Base-by-base conservation (phyloP, 140 eudicot species). In the Erigeron philadelphicus region DNA sequence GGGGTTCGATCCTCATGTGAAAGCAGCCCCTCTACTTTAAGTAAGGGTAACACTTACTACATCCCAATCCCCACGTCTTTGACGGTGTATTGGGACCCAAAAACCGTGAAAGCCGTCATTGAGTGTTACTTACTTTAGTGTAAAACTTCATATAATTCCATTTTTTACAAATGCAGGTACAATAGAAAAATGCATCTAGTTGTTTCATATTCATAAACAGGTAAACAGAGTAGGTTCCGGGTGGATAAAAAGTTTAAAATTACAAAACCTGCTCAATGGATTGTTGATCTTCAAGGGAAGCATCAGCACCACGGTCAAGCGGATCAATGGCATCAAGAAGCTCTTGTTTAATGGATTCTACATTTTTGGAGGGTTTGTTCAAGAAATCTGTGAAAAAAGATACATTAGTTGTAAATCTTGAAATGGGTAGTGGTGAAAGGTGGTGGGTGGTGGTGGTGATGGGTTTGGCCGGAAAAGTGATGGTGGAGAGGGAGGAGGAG, bases 301-400 rank as follows among this genome's bases (percentile, higher is more conserved):
- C 98, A 11, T 84, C 95, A 23, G 95, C 95, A 0, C 96, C 96
- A 13, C 96, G 91, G 74, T 89, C 95, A 72, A 89, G 94, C 13
- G 90, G 80, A 12, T 53, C 79, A 72, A 93, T 83, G 76, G 98
- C 96, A 3, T 93, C 81, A 50, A 93, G 95, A 78, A 93, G 98
- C 84, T 86, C 90, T 41, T 79, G 71, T 71, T 93, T 89, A 46
- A 93, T 86, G 72, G 89, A 42, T 25, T 50, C 66, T 1, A 84
- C 79, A 54, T 88, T 83, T 58, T 82, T 84, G 57, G 79, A 80
- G 50, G 74, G 43, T 23, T 79, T 85, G 71, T 67, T 88, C 55
- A 88, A 74, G 58, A 92, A 84, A 68, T 71, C 75, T 0, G 88
- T 74, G 23, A 92, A 83, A 77, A 92, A 92, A 18, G 96, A 92